A percentile compares a stretch with the other conserved stretches of the same genome.
Conservation (phyloP, 192 early-diverging fungal genomes). For the Coemansia sp. region DNA sequence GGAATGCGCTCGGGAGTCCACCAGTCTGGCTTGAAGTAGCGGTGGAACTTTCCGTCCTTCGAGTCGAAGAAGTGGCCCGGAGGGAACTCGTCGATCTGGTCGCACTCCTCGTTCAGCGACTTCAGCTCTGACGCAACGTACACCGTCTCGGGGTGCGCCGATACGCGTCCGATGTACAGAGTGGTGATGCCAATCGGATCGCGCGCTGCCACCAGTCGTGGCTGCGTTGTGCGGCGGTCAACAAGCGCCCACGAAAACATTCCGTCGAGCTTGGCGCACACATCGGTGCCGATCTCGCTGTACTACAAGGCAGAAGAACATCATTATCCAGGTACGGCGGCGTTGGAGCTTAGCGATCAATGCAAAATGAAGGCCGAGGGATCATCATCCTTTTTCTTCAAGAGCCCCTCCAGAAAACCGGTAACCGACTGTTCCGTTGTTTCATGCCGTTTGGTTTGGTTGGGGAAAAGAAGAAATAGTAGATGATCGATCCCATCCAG, state of each 20-base stretch:
- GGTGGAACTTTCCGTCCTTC: slow-evolving; percentile 70
- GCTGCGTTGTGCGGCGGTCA: slow-evolving; percentile 68
- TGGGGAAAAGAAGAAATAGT: no score
- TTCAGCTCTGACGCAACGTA: slow-evolving; percentile 97
- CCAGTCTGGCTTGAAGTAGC: slow-evolving; percentile 93
- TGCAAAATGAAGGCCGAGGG: neutral
- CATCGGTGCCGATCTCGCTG: slow-evolving; percentile 78
- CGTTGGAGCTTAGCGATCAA: no score
- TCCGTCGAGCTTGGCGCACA: slow-evolving; percentile 87
- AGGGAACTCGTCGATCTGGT: slow-evolving; percentile 95
- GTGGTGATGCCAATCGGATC: slow-evolving; percentile 99
- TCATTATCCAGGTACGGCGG: no score
- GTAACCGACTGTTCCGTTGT: neutral
- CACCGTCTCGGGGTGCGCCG: slow-evolving; percentile 78
- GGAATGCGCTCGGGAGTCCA: slow-evolving; percentile 60
- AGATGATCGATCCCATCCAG: no score
- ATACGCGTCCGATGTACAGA: slow-evolving; percentile 90
- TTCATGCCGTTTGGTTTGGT: neutral
- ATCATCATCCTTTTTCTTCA: neutral
- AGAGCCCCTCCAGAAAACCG: neutral
- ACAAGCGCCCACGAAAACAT: slow-evolving; percentile 96
- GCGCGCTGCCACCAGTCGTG: slow-evolving; percentile 87
- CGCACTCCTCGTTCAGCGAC: slow-evolving; percentile 94
- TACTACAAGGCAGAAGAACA: slow-evolving; percentile 57
- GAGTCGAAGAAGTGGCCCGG: slow-evolving; percentile 93